Evolutionary conservation across 2,329 filamentous ascomycete species (phyloP), one percentile per base, ranked within the genome.

Genomic region (Aspergillus sojae): DNA sequence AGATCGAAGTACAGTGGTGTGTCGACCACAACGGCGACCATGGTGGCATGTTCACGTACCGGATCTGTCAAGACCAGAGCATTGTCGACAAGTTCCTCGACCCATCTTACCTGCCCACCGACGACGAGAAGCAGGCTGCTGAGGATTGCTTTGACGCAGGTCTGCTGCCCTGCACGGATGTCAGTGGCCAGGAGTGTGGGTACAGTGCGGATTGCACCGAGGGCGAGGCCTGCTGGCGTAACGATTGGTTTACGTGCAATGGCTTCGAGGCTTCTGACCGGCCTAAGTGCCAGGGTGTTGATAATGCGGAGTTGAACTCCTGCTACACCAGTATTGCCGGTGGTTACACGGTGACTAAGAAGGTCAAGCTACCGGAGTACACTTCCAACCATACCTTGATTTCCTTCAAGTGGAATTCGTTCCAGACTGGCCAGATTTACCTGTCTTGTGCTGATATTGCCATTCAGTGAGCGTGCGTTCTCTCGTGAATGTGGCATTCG

Each of bases 1-100:
- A 78, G 0, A 72, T 85, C 28, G 80, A 84, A 28, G 84, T 86
- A 0, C 75, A 84, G 69, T 86, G 84, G 84, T 86, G 84, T 58
- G 79, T 86, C 21, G 84, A 86, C 67, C 74, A 85, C 72, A 86
- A 86, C 66, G 84, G 84, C 0, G 84, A 86, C 66, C 84, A 86
- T 65, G 83, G 84, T 30, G 84, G 84, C 71, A 86, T 86, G 83
- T 86, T 85, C 72, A 79, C 73, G 67, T 86, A 85, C 71, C 82
- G 84, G 11, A 81, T 86, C 65, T 86, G 84, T 68, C 79, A 83
- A 65, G 75, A 86, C 66, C 83, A 86, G 66, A 75, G 72, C 0
- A 71, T 86, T 0, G 81, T 86, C 34, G 78, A 85, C 74, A 82
- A 82, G 66, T 81, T 86, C 67, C 72, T 85, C 1, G 79, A 80